Percentiles rank a stretch among this genome's conserved stretches.
Conservation (phyloP, 345 rosid species). For the Eucalyptus marginata region DNA sequence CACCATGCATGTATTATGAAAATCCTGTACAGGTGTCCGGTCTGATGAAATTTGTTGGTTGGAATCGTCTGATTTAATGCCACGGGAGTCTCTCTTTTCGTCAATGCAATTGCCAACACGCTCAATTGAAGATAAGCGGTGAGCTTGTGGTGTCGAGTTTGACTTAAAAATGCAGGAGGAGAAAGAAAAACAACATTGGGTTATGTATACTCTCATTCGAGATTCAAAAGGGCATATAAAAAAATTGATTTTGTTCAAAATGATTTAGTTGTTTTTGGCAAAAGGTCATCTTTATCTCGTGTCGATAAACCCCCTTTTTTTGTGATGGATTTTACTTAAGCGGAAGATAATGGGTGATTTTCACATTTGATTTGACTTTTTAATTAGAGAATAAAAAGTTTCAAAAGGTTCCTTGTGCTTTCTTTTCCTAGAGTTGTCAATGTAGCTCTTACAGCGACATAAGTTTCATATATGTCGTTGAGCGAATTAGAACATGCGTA, state of each 20-base stretch:
- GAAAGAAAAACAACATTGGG: too few species aligned
- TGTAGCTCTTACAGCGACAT: not conserved
- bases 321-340: not conserved
- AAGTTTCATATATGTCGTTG: accelerated
- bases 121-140: too few species aligned
- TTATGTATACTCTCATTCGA: too few species aligned
- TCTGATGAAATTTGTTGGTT: too few species aligned
- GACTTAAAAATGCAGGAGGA: too few species aligned
- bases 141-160: too few species aligned
- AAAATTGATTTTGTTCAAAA: not conserved
- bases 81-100: too few species aligned
- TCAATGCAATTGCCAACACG: too few species aligned
- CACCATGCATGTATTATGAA: not conserved
- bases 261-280: not conserved
- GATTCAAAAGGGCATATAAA: too few species aligned
- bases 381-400: not conserved
- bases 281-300: not conserved
- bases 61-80: too few species aligned
- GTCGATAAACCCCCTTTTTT: not conserved
- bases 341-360: accelerated
- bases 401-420: not conserved
- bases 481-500: accelerated
- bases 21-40: not conserved
- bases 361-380: not conserved
- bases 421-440: not conserved